Evolutionary conservation across 1,284 basidiomycete species (phyloP).

Genomic region (Phellinidium pouzarii): DNA sequence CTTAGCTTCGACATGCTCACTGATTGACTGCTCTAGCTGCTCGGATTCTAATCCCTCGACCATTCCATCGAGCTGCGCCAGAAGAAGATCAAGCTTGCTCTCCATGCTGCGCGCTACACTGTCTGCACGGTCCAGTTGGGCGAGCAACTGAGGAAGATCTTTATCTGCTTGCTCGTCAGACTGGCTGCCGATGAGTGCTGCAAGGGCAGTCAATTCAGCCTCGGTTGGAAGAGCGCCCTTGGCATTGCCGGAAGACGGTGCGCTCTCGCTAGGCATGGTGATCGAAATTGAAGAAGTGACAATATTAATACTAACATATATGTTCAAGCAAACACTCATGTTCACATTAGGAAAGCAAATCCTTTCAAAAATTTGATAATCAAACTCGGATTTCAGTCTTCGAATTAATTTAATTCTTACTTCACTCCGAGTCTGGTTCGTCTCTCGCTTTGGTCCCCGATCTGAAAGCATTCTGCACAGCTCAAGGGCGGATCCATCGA

Average conservation of each 20-base stretch:
- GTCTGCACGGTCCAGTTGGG: slow-evolving; percentile 45
- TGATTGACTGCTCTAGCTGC: slow-evolving; percentile 3
- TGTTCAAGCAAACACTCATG: no score
- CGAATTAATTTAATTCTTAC: no score
- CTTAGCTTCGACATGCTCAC: background rate
- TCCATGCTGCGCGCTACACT: slow-evolving; percentile 53
- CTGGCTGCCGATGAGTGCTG: background rate
- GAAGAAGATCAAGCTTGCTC: slow-evolving; percentile 46
- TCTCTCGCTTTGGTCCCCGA: no score
- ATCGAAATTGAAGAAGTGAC: no score
- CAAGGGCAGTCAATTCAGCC: slow-evolving; percentile 2
- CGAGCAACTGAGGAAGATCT: slow-evolving; percentile 39
- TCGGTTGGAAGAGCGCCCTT: slow-evolving; percentile 5
- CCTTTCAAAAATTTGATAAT: no score
- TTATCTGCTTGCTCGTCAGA: slow-evolving; percentile 31
- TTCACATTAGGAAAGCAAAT: no score
- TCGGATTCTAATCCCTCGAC: slow-evolving; percentile 38
- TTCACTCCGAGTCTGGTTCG: no score
- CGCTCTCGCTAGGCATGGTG: background rate
- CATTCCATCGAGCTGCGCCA: slow-evolving; percentile 49
- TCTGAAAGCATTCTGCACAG: no score
- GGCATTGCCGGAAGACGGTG: background rate
- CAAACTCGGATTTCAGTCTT: no score
- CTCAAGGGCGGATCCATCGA: no score
- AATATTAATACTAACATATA: no score